Evolutionary conservation across 176 grass and related monocot species (phyloP).

Genomic region (Oryza brachyantha): DNA sequence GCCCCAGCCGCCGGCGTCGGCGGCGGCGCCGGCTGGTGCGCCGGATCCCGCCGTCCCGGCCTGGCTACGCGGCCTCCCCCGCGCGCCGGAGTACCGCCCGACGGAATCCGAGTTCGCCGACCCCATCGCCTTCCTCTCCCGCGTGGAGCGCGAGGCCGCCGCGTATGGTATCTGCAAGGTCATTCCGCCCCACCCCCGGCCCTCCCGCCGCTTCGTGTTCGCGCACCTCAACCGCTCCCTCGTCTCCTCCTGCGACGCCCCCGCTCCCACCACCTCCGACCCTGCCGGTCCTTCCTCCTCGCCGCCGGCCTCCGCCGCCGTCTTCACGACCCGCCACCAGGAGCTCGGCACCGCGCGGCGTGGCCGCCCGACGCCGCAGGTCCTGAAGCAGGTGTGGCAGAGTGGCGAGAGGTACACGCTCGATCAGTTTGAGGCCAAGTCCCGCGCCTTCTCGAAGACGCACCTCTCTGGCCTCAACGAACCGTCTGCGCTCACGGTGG

Average conservation of each 20-base stretch:
- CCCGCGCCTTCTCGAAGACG: slow-evolving; percentile 60
- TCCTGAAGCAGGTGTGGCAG: slow-evolving; percentile 95
- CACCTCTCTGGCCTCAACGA: slow-evolving; percentile 64
- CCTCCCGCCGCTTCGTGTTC: slow-evolving; percentile 80
- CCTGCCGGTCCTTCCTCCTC: not conserved
- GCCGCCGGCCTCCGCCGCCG: slow-evolving; percentile 4
- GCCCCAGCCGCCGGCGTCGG: not conserved
- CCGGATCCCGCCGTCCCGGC: slow-evolving; percentile 41
- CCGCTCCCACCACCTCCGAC: not conserved
- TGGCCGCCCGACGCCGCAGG: slow-evolving; percentile 37
- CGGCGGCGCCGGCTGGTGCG: not conserved
- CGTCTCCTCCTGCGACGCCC: slow-evolving; percentile 5
- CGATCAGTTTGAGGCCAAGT: slow-evolving; percentile 87
- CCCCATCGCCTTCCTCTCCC: slow-evolving; percentile 94
- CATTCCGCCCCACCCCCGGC: slow-evolving; percentile 70
- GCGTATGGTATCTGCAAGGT: slow-evolving; percentile 99
- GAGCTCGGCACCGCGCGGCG: slow-evolving; percentile 57
- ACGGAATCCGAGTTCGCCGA: slow-evolving; percentile 97
- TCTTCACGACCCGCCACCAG: slow-evolving; percentile 73
- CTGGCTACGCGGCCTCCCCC: slow-evolving; percentile 73
- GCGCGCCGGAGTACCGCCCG: slow-evolving; percentile 93
- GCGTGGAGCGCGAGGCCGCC: slow-evolving; percentile 78
- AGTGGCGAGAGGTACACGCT: slow-evolving; percentile 87
- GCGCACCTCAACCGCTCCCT: slow-evolving; percentile 82
- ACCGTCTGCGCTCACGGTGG: slow-evolving; percentile 55